These are phyloP conservation scores for Ziziphus jujuba DNA, from an alignment of 306 rosid genomes.

Conservation along the genomic window DNA sequence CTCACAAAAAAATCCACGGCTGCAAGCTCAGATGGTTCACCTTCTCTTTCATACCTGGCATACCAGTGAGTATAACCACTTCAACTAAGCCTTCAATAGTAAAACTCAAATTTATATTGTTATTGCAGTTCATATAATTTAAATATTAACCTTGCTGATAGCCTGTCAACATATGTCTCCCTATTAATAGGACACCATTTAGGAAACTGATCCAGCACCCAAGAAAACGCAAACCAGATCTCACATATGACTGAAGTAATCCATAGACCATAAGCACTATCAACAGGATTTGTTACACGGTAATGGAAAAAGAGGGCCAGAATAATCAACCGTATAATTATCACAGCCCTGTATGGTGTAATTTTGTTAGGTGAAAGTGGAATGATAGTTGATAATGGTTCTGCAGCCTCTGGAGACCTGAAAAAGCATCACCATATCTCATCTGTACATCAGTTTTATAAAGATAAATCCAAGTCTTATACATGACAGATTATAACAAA, in stretches of 20 bases:
- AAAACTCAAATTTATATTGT: constrained; percentile 8
- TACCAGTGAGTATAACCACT: constrained; percentile 22
- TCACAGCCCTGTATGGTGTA: constrained; percentile 69
- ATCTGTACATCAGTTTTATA: background rate
- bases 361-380: constrained; percentile 69
- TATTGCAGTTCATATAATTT: background rate
- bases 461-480: background rate
- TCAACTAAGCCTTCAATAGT: constrained; percentile 12
- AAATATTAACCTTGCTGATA: constrained; percentile 74
- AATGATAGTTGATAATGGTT: constrained; percentile 55
- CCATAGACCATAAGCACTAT: constrained; percentile 94
- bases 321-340: constrained; percentile 65
- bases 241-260: constrained; percentile 92
- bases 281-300: constrained; percentile 89
- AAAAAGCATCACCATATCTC: constrained; percentile 25
- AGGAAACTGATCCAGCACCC: constrained; percentile 98
- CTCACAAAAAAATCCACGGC: constrained; percentile 99
- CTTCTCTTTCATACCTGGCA: constrained; percentile 84
- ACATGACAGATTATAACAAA: background rate
- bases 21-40: constrained; percentile 79
- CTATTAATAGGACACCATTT: constrained; percentile 90
- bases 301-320: constrained; percentile 91
- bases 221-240: constrained; percentile 97
- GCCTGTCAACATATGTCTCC: constrained; percentile 58
- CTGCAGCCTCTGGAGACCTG: constrained; percentile 65